These are phyloP conservation scores for Primulina huaijiensis DNA, from an alignment of 257 asterid species.

Conservation along the genomic window DNA sequence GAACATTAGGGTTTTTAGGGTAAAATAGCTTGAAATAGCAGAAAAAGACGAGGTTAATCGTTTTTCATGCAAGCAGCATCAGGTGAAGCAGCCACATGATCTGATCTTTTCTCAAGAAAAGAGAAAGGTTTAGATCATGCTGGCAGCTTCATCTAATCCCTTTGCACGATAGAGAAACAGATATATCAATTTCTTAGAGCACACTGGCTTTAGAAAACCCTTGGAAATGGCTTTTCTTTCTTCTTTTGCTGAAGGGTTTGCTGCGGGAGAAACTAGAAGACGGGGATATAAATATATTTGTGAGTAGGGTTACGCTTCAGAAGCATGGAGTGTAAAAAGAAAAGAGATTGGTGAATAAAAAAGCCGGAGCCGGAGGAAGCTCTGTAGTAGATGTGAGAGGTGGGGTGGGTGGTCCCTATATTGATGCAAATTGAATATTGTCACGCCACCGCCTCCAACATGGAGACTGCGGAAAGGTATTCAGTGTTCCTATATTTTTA, in stretches of 20 bases:
- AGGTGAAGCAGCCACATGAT: slow-evolving; percentile 76
- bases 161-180: slow-evolving; percentile 26
- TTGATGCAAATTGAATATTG: slow-evolving; percentile 44
- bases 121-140: slow-evolving; percentile 67
- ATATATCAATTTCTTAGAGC: background rate
- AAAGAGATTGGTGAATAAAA: slow-evolving; percentile 27
- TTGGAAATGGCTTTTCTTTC: slow-evolving; percentile 7
- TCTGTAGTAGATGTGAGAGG: slow-evolving; percentile 19
- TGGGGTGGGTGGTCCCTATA: slow-evolving; percentile 38
- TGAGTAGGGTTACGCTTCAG: slow-evolving; percentile 17
- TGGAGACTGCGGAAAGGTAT: slow-evolving; percentile 27
- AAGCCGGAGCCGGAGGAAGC: slow-evolving; percentile 11
- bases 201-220: background rate
- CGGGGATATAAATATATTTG: slow-evolving; percentile 37
- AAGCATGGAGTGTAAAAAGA: slow-evolving; percentile 20
- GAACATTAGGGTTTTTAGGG: background rate
- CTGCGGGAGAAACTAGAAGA: slow-evolving; percentile 20
- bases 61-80: slow-evolving; percentile 37
- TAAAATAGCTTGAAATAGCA: background rate
- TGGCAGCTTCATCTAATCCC: slow-evolving; percentile 77
- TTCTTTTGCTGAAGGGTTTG: background rate
- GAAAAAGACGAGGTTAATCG: slow-evolving; percentile 10
- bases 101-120: slow-evolving; percentile 34
- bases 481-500: slow-evolving; percentile 33
- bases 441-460: slow-evolving; percentile 48